Evolutionary conservation across 768 basidiomycete species (phyloP), one percentile per base, ranked within the genome.

Genomic region (Boletellus ananiceps): DNA sequence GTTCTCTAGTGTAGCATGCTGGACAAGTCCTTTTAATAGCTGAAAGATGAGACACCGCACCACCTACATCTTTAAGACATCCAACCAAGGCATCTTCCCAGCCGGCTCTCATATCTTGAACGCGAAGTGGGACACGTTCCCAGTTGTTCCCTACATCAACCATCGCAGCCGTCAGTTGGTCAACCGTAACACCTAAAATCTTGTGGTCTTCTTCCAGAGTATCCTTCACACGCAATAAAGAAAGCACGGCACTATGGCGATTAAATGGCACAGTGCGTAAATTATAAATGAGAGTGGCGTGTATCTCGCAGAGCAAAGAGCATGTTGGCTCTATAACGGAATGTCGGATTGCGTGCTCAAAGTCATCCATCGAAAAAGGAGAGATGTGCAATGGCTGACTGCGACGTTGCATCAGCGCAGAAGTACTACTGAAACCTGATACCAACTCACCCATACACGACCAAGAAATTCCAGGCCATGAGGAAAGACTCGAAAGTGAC

Each of bases 51-150:
- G 41, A 34, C 14, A 18, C 40, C 34, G 47, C n/a, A 45, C 16
- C 36, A 82, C 92, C 57, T 59, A 95, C 93, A 67, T 95, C 86
- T 74, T 89, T 89, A 56, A 95, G 70, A 60, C 92, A 87, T 37
- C 91, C 92, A 29, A 93, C 74, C 18, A 96, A 75, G 14, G 90
- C 86, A 56, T 93, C 90, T 68, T 96, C 92, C 94, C 94, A 97
- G 12, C 88, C 86, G 57, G 83, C 79, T 38, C 93, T 81, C 21
- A 81, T 79, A 58, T 94, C 92, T 34, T 75, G 72, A 57, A 80
- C 78, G 36, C 86, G 77, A 53, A 91, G 68, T 23, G 86, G 84
- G 4, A 87, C 78, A 44, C 84, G 80, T 69, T 91, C 85, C 88
- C 91, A 93, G 61, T 84, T 87, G 61, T 87, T 88, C n/a, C 88